These are phyloP conservation scores for Rosa persica DNA, from an alignment of 306 rosid genomes.

Conservation along the genomic window DNA sequence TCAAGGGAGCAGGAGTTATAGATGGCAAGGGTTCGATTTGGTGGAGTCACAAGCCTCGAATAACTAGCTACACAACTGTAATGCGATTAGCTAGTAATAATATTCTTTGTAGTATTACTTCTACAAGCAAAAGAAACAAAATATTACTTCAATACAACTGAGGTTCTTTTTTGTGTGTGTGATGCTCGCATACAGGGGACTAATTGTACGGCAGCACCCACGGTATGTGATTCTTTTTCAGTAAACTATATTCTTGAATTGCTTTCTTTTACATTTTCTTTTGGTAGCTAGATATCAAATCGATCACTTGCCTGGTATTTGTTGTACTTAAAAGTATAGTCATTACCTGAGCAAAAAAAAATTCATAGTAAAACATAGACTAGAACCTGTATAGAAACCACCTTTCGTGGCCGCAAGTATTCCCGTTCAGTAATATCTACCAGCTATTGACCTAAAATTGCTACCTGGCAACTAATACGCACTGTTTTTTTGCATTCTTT, in stretches of 20 bases:
- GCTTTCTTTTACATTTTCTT: neutral
- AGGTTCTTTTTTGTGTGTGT: neutral
- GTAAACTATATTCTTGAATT: neutral
- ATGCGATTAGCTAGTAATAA: neutral
- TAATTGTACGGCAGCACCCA: neutral
- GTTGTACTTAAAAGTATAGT: too few relatives aligned
- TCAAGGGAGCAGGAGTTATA: slow-evolving; percentile 6
- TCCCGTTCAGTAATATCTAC: too few relatives aligned
- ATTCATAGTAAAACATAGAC: too few relatives aligned
- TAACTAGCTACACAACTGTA: too few relatives aligned
- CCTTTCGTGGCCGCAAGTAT: too few relatives aligned
- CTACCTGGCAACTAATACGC: too few relatives aligned
- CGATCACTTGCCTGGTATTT: neutral
- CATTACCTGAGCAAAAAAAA: too few relatives aligned
- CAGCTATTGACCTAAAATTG: too few relatives aligned
- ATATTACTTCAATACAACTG: neutral
- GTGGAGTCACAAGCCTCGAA: neutral
- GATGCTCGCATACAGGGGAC: neutral
- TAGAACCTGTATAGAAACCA: too few relatives aligned
- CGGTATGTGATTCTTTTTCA: neutral
- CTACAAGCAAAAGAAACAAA: neutral
- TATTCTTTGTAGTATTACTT: neutral
- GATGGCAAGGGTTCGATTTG: slow-evolving; percentile 14
- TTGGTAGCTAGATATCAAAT: neutral
- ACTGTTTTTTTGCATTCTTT: too few relatives aligned